A percentile compares a stretch with the other conserved stretches of the same genome.
phyloP scores from a whole-genome alignment of 2,329 filamentous ascomycete genomes.

The Phaeosphaeria sp. region DNA sequence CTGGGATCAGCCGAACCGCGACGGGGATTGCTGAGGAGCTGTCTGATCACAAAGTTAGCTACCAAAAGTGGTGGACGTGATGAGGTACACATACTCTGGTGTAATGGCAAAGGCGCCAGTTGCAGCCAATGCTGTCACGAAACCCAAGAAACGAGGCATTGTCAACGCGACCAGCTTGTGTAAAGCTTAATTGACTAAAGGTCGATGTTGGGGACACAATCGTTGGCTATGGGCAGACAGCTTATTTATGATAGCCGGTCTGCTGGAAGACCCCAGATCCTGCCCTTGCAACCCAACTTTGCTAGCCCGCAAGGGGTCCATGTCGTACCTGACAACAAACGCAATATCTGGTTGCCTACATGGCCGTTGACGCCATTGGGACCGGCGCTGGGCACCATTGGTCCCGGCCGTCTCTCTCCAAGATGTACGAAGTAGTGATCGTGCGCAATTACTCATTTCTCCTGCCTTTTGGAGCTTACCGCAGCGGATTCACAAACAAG shows the following conservation, averaged over 20 bases:
- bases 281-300: constrained; percentile 9
- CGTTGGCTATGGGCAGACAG: constrained; percentile 17
- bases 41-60: constrained; percentile 21
- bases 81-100: constrained; percentile 36
- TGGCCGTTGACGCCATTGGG: constrained; percentile 21
- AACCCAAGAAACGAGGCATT: constrained; percentile 44
- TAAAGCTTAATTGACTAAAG: constrained; percentile 33
- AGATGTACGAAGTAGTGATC: constrained; percentile 10
- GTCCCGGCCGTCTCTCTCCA: constrained; percentile 13
- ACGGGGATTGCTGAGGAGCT: constrained; percentile 73
- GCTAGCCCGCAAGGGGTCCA: constrained; percentile 12
- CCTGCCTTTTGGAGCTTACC: constrained; percentile 29
- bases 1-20: constrained; percentile 73
- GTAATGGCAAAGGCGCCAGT: constrained; percentile 42
- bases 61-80: background rate
- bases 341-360: constrained; percentile 9
- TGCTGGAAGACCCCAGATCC: constrained; percentile 6
- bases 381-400: background rate
- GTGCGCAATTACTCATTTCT: constrained; percentile 15
- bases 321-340: constrained; percentile 16
- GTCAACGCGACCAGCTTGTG: constrained; percentile 33
- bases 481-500: constrained; percentile 27
- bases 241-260: constrained; percentile 30
- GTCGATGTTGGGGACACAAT: constrained; percentile 25
- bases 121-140: constrained; percentile 42